Evolutionary conservation across 352 stramenopile species (phyloP).

Genomic region (Aphanomyces invadans): DNA sequence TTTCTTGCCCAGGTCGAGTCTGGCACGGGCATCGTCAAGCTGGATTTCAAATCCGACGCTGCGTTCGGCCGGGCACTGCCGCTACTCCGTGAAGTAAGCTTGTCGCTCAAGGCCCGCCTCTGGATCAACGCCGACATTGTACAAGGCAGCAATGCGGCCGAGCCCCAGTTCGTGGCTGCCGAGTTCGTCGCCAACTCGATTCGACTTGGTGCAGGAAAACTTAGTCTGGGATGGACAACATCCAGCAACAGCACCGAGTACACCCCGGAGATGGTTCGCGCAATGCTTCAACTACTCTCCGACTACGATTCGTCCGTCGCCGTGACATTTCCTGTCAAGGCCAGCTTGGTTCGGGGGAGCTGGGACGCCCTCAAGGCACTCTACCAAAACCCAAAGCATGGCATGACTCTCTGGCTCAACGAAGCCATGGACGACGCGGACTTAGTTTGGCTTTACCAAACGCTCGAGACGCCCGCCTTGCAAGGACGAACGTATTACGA

Average conservation of each 20-base stretch:
- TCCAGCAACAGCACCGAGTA: conserved; percentile 14
- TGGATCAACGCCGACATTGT: conserved; percentile 24
- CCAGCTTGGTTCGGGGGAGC: conserved; percentile 7
- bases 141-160: neutral
- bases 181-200: conserved; percentile 11
- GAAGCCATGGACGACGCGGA: conserved; percentile 9
- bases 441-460: conserved; percentile 8
- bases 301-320: neutral
- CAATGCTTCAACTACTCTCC: conserved; percentile 15
- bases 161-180: conserved; percentile 2
- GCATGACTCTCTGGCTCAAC: conserved; percentile 21
- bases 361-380: conserved; percentile 11
- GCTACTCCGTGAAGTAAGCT: neutral
- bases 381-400: conserved; percentile 9
- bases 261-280: conserved; percentile 5
- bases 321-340: conserved; percentile 20
- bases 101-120: neutral
- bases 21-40: conserved; percentile 11
- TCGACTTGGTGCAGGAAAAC: neutral
- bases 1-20: neutral
- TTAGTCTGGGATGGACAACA: conserved; percentile 22
- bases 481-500: conserved; percentile 22
- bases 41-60: conserved; percentile 20
- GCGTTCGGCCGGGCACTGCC: neutral
- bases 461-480: conserved; percentile 2